These are phyloP conservation scores for Aureobasidium musti DNA, from an alignment of 2,329 filamentous ascomycete species.

Conservation along the genomic window DNA sequence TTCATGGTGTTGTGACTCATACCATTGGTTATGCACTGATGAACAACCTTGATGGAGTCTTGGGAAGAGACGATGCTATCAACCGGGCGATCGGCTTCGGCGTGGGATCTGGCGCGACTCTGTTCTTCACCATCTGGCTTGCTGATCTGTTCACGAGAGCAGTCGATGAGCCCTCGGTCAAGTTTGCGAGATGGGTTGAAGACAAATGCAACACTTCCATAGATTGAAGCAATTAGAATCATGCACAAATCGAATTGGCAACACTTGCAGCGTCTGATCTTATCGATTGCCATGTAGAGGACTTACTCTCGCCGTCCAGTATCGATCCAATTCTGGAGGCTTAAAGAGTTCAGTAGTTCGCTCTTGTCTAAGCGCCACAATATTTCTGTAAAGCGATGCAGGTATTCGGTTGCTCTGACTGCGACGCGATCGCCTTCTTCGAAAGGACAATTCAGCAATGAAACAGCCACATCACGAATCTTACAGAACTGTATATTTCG, in stretches of 20 bases:
- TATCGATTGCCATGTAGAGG: too few relatives aligned
- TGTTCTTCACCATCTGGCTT: conserved; percentile 57
- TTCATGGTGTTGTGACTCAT: conserved; percentile 60
- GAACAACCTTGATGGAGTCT: conserved; percentile 45
- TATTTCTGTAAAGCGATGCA: conserved; percentile 14
- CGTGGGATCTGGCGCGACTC: conserved; percentile 55
- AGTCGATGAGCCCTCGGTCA: conserved; percentile 55
- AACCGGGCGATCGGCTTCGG: conserved; percentile 49
- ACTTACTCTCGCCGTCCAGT: conserved; percentile 7
- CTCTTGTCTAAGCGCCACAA: conserved; percentile 1
- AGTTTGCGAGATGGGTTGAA: conserved; percentile 60
- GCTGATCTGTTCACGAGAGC: conserved; percentile 60
- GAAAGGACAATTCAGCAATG: conserved; percentile 1
- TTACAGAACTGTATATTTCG: not conserved
- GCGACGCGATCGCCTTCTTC: not conserved
- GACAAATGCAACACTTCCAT: not conserved
- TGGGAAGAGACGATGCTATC: not conserved
- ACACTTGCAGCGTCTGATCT: too few relatives aligned
- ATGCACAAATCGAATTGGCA: too few relatives aligned
- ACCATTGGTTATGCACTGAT: conserved; percentile 45
- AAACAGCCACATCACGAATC: conserved; percentile 11
- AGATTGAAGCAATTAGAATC: not conserved
- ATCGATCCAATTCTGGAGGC: conserved; percentile 13
- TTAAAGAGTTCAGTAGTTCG: not conserved
- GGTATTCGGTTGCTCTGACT: conserved; percentile 1